A percentile compares a stretch with the other conserved stretches of the same genome.
phyloP scores from a whole-genome alignment of 2,329 filamentous ascomycete species.

The Fusarium pininemorale region DNA sequence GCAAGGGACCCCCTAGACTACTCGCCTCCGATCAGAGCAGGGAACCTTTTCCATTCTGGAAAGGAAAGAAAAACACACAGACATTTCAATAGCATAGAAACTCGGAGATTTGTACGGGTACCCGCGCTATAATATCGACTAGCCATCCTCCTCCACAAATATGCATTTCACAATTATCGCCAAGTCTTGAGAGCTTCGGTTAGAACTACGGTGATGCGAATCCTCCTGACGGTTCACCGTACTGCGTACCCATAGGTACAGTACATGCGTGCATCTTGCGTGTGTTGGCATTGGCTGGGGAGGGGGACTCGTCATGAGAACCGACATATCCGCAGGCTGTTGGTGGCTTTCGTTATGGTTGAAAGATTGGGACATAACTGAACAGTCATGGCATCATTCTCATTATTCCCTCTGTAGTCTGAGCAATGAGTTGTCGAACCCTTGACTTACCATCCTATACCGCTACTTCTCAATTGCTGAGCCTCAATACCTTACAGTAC shows the following conservation, averaged over 20 bases:
- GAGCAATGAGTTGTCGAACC: not conserved
- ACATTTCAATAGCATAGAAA: conserved; percentile 10
- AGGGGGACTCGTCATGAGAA: conserved; percentile 19
- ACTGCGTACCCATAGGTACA: not conserved
- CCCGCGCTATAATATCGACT: not conserved
- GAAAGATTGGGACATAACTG: not conserved
- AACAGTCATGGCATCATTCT: conserved; percentile 4
- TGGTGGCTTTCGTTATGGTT: not conserved
- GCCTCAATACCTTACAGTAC: not conserved
- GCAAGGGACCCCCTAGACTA: not conserved
- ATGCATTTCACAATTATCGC: conserved; percentile 1
- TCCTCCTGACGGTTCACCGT: conserved; percentile 17
- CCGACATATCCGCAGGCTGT: not conserved
- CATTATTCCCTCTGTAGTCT: not conserved
- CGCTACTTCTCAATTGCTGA: not conserved
- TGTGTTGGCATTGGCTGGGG: conserved; percentile 3
- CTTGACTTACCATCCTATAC: not conserved
- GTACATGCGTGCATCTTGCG: conserved; percentile 3
- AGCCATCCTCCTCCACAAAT: not conserved
- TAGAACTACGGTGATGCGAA: not conserved
- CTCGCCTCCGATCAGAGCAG: conserved; percentile 23
- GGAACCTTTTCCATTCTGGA: conserved; percentile 1
- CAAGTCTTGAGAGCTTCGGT: not conserved
- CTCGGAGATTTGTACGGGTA: conserved; percentile 26
- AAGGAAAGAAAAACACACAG: not conserved